Conservation (phyloP, 2,329 filamentous ascomycete species). For the Mycogone perniciosa region DNA sequence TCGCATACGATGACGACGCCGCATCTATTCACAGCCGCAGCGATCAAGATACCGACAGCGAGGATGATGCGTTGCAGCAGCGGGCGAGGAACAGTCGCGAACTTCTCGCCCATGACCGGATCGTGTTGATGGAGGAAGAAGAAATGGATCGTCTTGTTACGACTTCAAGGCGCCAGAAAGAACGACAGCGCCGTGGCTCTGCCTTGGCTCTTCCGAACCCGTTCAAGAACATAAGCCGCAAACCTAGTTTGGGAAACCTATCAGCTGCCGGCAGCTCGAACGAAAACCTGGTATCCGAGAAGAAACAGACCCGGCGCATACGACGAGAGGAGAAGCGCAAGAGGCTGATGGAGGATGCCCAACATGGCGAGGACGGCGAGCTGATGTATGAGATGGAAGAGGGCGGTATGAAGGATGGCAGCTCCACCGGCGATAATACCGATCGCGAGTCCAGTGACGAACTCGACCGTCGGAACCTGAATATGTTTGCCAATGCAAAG, state of each 20-base stretch:
- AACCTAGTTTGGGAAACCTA: conserved; percentile 29
- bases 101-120: conserved; percentile 61
- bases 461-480: conserved; percentile 47
- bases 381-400: conserved; percentile 91
- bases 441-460: conserved; percentile 55
- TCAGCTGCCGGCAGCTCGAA: conserved; percentile 37
- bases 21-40: conserved; percentile 59
- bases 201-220: conserved; percentile 46
- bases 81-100: conserved; percentile 63
- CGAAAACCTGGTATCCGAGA: conserved; percentile 45
- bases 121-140: conserved; percentile 70
- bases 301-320: conserved; percentile 41
- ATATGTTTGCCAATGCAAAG: conserved; percentile 42
- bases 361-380: conserved; percentile 62
- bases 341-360: conserved; percentile 45
- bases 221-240: conserved; percentile 37
- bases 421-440: conserved; percentile 55
- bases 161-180: conserved; percentile 42
- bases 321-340: conserved; percentile 49
- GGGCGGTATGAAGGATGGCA: conserved; percentile 63
- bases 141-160: conserved; percentile 57
- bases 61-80: conserved; percentile 63
- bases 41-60: conserved; percentile 70
- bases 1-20: conserved; percentile 62
- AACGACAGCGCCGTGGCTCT: conserved; percentile 45